phyloP scores from a whole-genome alignment of 1,284 basidiomycete genomes.

The Puccinia novopanici region DNA sequence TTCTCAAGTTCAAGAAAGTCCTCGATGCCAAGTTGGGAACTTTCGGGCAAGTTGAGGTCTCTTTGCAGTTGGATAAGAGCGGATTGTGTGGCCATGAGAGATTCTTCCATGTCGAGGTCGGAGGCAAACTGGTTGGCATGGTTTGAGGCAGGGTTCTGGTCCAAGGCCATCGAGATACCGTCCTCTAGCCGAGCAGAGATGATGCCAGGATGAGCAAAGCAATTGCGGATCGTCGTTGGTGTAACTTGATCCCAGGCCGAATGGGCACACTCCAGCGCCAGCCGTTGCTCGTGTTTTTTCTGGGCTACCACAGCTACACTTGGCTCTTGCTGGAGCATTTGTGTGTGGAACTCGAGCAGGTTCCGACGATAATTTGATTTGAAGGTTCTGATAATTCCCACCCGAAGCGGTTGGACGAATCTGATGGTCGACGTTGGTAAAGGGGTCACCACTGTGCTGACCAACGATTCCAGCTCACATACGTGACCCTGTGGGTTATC shows the following conservation, averaged over 20 bases:
- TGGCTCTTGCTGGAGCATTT: not conserved
- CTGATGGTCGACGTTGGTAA: not conserved
- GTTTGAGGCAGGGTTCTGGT: not conserved
- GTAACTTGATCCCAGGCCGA: constrained; percentile 41
- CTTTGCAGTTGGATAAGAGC: constrained; percentile 35
- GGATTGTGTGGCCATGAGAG: constrained; percentile 45
- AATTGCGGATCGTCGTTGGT: constrained; percentile 29
- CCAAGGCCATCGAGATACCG: not conserved
- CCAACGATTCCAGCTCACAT: constrained; percentile 22
- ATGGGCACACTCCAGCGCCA: constrained; percentile 30
- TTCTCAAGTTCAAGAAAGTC: constrained; percentile 24
- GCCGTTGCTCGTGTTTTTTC: constrained; percentile 12
- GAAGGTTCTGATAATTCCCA: constrained; percentile 35
- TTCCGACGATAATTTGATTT: constrained; percentile 41
- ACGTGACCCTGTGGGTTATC: constrained; percentile 25
- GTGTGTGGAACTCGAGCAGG: not conserved
- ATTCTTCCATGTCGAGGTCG: constrained; percentile 44
- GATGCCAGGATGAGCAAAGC: constrained; percentile 35
- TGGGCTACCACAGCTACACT: not conserved
- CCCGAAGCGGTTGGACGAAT: constrained; percentile 21
- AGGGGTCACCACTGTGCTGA: constrained; percentile 1
- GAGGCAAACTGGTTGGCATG: not conserved
- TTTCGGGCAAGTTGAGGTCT: constrained; percentile 1
- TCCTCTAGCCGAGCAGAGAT: constrained; percentile 12
- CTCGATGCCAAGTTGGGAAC: constrained; percentile 27